phyloP scores from a whole-genome alignment of 1,284 basidiomycete genomes.

The Rhodotorula mucilaginosa region DNA sequence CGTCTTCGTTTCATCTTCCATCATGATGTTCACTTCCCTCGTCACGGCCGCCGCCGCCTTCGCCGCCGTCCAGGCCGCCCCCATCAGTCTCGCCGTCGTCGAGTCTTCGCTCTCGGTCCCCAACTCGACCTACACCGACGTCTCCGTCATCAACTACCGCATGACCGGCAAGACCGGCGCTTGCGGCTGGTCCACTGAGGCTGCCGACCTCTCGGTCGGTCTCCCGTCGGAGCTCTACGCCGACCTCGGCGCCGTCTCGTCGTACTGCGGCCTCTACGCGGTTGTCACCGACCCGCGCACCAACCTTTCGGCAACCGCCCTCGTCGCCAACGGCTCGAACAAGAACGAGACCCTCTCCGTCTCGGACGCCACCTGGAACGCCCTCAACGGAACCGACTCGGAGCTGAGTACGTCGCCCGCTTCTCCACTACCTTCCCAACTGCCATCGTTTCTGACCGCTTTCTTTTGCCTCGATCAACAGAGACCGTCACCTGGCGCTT shows the following conservation, averaged over 20 bases:
- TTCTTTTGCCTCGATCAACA: not conserved
- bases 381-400: slow-evolving; percentile 34
- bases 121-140: slow-evolving; percentile 9
- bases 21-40: slow-evolving; percentile 15
- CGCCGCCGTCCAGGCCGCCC: slow-evolving; percentile 5
- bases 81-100: slow-evolving; percentile 3
- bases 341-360: slow-evolving; percentile 33
- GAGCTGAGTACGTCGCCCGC: slow-evolving; percentile 20
- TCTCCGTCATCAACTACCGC: not conserved
- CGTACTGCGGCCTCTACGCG: slow-evolving; percentile 39
- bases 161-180: slow-evolving; percentile 37
- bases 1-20: slow-evolving; percentile 13
- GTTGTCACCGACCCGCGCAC: slow-evolving; percentile 23
- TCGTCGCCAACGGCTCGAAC: slow-evolving; percentile 38
- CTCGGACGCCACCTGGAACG: slow-evolving; percentile 32
- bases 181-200: slow-evolving; percentile 31
- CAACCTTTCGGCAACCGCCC: slow-evolving; percentile 33
- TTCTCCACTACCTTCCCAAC: not conserved
- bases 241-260: slow-evolving; percentile 32
- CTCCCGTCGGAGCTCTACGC: slow-evolving; percentile 38
- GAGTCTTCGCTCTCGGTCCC: slow-evolving; percentile 23
- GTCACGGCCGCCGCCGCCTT: slow-evolving; percentile 12
- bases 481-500: slow-evolving; percentile 38
- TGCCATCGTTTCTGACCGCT: not conserved
- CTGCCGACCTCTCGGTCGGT: slow-evolving; percentile 36